Base-by-base conservation (phyloP, 768 basidiomycete species). In the Termitomyces heimii region DNA sequence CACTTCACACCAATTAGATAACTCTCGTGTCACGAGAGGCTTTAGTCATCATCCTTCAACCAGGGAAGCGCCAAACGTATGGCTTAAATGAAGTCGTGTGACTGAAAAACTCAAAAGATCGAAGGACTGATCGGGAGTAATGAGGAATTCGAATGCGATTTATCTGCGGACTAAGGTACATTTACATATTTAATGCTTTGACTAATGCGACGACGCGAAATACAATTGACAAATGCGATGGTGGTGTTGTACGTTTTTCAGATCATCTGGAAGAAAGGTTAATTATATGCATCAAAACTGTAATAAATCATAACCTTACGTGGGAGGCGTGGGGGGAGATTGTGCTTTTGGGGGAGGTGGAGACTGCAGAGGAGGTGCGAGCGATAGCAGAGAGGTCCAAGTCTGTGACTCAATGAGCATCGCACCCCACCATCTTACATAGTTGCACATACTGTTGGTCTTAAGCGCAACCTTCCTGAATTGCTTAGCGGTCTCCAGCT, bases 341-440 rank as follows among this genome's bases (percentile, higher is more conserved):
- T 53, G 51, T 26, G 43, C 35, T 55, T 56, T 56, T 65, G 5
- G 77, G 86, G 60, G 82, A 86, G 58, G 70, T 73, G n/a, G 37
- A 52, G 29, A 84, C 82, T 13, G 86, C 92, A 58, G 78, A 80
- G 9, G 91, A 93, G 55, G 90, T 90, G 63, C 90, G 84, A 14
- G 93, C 93, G 65, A 95, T 94, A 54, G 86, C 77, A 34, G 81
- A 78, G 57, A 95, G 80, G 71, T 94, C 89, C 34, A 79, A 62
- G 47, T 71, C 75, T 77, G 55, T 20, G 13, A 37, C 46, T 26
- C 26, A n/a, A 39, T 54, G 26, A 55, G 44, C 18, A 56, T 60
- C 34, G 9, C 10, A 53, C 24, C 22, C 18, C 18, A 28, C 4
- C 5, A 37, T 39, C 34, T 34, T 42, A 26, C 39, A 34, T 42